Evolutionary conservation across 345 rosid genomes (phyloP), one percentile per base, ranked within the genome.

Genomic region (Aquilaria yunnanensis): DNA sequence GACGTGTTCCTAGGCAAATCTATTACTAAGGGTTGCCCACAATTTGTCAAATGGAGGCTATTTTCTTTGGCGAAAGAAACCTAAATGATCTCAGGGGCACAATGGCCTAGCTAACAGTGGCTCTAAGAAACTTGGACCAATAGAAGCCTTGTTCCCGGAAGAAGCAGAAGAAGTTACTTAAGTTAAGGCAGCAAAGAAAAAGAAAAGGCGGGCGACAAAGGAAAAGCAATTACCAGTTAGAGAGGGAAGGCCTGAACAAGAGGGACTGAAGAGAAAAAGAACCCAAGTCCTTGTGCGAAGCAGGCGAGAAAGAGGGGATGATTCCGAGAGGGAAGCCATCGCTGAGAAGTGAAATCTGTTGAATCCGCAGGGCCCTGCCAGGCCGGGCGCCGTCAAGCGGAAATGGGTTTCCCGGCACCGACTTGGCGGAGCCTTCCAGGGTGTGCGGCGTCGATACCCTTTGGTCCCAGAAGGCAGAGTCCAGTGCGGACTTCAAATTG

Each of bases 391-490:
- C 90, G 78, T 87, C 96, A 9, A 81, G 55, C 1, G 93, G 96
- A 49, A 81, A 79, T 0, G 95, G 84, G 49, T 83, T 78, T 1
- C 98, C 92, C 31, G 98, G 98, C 55, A 89, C 78, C 12, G 85
- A 83, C 53, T 82, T 67, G 59, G 86, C 96, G 9, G 81, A 73
- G 47, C 86, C 89, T 47, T 89, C 93, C 9, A 92, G 73, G 63
- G 82, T 72, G 57, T 67, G 81, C 0, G 93, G 82, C 33, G 96
- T 66, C 30, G 98, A 80, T 12, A 92, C 57, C 70, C 75, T 74
- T 14, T 83, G 85, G 83, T 92, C 96, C 88, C 91, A 85, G 71
- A 83, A 92, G 1, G 68, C 83, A 0, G 96, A 86, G 76, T 87
- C 96, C 78, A 89, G 73, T 47, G 96, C 98, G 67, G 96, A 75